phyloP scores from a whole-genome alignment of 306 rosid genomes.

The Ormosia semicastrata region DNA sequence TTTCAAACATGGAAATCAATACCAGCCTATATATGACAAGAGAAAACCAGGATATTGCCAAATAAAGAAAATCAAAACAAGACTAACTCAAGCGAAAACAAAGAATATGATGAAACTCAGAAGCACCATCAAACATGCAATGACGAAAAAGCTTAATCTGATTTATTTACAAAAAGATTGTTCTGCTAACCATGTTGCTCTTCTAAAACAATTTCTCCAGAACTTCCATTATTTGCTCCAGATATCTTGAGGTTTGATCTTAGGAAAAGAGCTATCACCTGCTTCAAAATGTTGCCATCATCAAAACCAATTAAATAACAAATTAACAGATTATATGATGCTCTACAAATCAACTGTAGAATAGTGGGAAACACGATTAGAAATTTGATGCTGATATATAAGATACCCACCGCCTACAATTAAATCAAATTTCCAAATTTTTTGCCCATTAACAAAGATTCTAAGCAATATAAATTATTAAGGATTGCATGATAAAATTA shows the following conservation, averaged over 20 bases:
- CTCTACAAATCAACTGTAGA: conserved; percentile 8
- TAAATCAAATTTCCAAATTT: background rate
- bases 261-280: conserved; percentile 82
- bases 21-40: background rate
- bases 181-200: conserved; percentile 56
- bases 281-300: conserved; percentile 32
- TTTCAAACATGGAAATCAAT: conserved; percentile 6
- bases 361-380: background rate
- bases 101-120: background rate
- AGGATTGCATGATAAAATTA: background rate
- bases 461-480: background rate
- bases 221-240: conserved; percentile 36
- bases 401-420: background rate
- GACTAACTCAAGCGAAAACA: background rate
- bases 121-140: background rate
- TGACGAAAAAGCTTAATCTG: background rate
- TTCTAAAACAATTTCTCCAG: conserved; percentile 32
- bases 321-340: conserved; percentile 12
- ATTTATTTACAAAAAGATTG: background rate
- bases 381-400: background rate
- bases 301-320: conserved; percentile 20
- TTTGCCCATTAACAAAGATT: conserved; percentile 6
- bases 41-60: conserved; percentile 1
- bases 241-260: conserved; percentile 79
- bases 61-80: background rate